Conservation (phyloP, 2,329 filamentous ascomycete species). For the Pseudocercospora cruenta region DNA sequence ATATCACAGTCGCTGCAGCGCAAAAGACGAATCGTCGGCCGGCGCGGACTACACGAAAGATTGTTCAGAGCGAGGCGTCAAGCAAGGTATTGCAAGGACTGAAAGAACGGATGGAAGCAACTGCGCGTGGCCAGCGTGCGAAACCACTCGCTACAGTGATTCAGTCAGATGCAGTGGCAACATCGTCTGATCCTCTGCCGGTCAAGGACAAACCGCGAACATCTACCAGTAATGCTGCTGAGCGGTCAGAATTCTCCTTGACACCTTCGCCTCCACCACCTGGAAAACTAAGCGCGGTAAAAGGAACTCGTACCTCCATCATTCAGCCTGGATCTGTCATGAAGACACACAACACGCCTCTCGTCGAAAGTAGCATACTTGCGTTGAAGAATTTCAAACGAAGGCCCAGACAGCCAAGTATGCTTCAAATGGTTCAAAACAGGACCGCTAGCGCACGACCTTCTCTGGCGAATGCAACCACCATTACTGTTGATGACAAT, state of each 20-base stretch:
- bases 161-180: constrained; percentile 10
- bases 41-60: constrained; percentile 32
- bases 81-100: constrained; percentile 38
- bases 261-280: constrained; percentile 39
- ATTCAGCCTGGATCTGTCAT: constrained; percentile 47
- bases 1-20: constrained; percentile 17
- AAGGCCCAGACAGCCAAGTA: constrained; percentile 52
- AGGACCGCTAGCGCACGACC: constrained; percentile 32
- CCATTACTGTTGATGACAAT: constrained; percentile 36
- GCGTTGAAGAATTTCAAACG: constrained; percentile 57
- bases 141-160: constrained; percentile 13
- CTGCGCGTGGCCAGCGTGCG: constrained; percentile 28
- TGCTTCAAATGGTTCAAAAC: constrained; percentile 54
- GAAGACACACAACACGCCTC: constrained; percentile 49
- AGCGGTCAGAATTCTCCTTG: constrained; percentile 29
- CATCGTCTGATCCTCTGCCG: constrained; percentile 19
- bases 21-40: constrained; percentile 29
- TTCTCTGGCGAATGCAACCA: constrained; percentile 26
- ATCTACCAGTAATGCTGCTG: constrained; percentile 1
- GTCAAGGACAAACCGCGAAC: constrained; percentile 2
- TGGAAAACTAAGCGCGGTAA: constrained; percentile 39
- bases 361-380: constrained; percentile 50
- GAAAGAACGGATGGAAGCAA: constrained; percentile 39
- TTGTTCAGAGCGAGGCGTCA: constrained; percentile 33
- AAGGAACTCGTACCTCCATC: constrained; percentile 28